A percentile compares a stretch with the other conserved stretches of the same genome.
Evolutionary conservation across 225 moss, liverwort and hornwort species (phyloP).

Genomic region (Marchantia paleacea): DNA sequence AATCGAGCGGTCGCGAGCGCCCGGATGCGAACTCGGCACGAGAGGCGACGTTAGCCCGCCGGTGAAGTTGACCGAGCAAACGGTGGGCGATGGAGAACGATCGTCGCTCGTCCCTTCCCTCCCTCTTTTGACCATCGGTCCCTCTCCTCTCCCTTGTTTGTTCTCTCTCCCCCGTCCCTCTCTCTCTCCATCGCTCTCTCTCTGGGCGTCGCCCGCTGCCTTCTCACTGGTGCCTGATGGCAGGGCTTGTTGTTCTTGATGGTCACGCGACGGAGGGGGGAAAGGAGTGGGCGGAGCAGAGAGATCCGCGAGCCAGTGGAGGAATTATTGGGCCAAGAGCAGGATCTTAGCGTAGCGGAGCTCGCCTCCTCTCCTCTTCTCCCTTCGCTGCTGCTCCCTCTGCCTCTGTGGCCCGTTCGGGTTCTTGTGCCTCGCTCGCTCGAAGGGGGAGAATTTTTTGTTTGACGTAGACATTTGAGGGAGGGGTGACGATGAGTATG

Average conservation of each 20-base stretch:
- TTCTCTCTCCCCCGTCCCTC: not conserved
- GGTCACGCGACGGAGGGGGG: conserved; percentile 10
- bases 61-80: conserved; percentile 9
- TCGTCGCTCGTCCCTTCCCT: not conserved
- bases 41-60: not conserved
- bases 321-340: not conserved
- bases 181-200: not conserved
- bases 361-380: not conserved
- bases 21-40: not conserved
- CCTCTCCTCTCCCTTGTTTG: not conserved
- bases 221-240: not conserved
- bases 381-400: not conserved
- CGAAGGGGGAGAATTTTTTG: not conserved
- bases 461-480: conserved; percentile 9
- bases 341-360: not conserved
- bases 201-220: not conserved
- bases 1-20: not conserved
- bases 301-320: not conserved
- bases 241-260: conserved; percentile 3
- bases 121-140: not conserved
- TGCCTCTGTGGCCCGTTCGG: not conserved
- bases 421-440: no score
- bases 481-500: not conserved
- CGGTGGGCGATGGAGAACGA: conserved; percentile 5
- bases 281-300: not conserved